Evolutionary conservation across 371 early-diverging fungal genomes (phyloP).

Genomic region (Lichtheimia ramosa): DNA sequence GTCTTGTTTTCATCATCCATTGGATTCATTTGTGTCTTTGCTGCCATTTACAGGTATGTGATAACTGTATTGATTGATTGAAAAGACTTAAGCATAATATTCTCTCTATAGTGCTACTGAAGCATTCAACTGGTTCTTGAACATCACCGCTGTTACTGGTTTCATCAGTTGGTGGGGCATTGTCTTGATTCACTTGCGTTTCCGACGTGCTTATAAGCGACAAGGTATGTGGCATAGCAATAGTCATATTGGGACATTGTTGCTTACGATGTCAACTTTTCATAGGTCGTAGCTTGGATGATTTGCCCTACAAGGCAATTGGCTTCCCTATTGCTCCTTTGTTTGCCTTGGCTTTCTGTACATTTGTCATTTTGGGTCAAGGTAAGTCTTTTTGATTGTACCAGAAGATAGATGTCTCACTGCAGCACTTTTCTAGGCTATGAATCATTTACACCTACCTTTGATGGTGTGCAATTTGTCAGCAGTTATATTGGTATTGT

Average conservation of each 20-base stretch:
- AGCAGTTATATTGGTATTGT: slow-evolving; percentile 44
- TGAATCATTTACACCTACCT: slow-evolving; percentile 28
- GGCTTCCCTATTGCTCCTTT: slow-evolving; percentile 68
- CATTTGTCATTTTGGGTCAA: slow-evolving; percentile 59
- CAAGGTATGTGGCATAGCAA: slow-evolving; percentile 47
- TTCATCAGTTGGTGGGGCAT: slow-evolving; percentile 80
- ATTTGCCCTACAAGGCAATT: slow-evolving; percentile 73
- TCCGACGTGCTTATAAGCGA: slow-evolving; percentile 74
- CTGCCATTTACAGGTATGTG: slow-evolving; percentile 35
- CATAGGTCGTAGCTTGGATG: slow-evolving; percentile 40
- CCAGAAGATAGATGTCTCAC: slow-evolving; percentile 7
- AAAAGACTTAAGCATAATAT: no score
- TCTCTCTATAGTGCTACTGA: slow-evolving; percentile 30
- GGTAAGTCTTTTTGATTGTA: slow-evolving; percentile 18
- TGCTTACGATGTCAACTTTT: background rate
- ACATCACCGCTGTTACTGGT: slow-evolving; percentile 72
- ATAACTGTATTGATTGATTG: background rate
- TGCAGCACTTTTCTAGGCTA: slow-evolving; percentile 23
- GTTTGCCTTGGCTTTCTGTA: slow-evolving; percentile 41
- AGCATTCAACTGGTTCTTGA: slow-evolving; percentile 76
- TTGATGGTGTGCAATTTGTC: slow-evolving; percentile 20
- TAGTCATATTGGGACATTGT: background rate
- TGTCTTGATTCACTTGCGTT: slow-evolving; percentile 74
- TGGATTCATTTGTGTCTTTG: slow-evolving; percentile 59
- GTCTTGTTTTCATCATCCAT: slow-evolving; percentile 54